Evolutionary conservation across 2,329 filamentous ascomycete genomes (phyloP).

Genomic region (Fusarium siculi): DNA sequence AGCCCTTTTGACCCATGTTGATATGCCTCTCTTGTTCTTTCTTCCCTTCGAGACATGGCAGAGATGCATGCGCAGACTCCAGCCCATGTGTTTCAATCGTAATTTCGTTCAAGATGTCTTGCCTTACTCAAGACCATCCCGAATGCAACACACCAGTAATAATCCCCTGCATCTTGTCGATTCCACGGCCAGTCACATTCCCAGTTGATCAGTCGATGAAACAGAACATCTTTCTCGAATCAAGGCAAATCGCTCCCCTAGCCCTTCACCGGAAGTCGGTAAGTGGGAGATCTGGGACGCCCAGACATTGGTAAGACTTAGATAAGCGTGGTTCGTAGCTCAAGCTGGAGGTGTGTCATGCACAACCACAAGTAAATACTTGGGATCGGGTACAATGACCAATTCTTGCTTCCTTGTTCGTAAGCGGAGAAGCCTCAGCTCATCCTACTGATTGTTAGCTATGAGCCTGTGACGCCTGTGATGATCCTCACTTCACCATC

Average conservation of each 20-base stretch:
- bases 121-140: constrained; percentile 17
- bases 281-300: constrained; percentile 14
- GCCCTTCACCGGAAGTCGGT: constrained; percentile 19
- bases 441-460: constrained; percentile 65
- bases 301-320: constrained; percentile 32
- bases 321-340: constrained; percentile 35
- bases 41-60: neutral
- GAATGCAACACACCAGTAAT: constrained; percentile 21
- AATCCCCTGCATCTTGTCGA: constrained; percentile 18
- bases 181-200: constrained; percentile 20
- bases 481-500: constrained; percentile 69
- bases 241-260: constrained; percentile 3
- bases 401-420: constrained; percentile 88
- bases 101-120: constrained; percentile 22
- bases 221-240: constrained; percentile 8
- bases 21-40: neutral
- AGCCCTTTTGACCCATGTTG: constrained; percentile 23
- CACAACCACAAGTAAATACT: constrained; percentile 81
- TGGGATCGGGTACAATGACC: constrained; percentile 82
- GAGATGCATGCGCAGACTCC: constrained; percentile 5
- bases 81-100: constrained; percentile 4
- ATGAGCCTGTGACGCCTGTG: constrained; percentile 3
- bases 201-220: constrained; percentile 16
- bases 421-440: constrained; percentile 78
- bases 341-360: constrained; percentile 81